Evolutionary conservation across 2,329 filamentous ascomycete species (phyloP).

Genomic region (Thelonectria rubi): DNA sequence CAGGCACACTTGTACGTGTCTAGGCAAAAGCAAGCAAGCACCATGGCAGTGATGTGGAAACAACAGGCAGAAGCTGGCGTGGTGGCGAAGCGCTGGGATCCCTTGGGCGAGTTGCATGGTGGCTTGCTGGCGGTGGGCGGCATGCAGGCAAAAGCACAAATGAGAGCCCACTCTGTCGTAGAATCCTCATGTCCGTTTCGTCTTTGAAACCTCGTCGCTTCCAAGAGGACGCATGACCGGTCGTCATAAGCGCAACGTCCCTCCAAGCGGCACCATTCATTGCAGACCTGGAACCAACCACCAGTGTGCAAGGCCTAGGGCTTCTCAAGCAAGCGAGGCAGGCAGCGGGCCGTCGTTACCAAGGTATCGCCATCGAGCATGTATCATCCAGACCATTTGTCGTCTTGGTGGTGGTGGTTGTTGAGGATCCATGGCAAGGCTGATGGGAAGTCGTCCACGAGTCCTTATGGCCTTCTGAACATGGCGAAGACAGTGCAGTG

Average conservation of each 20-base stretch:
- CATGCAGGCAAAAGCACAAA: slow-evolving; percentile 13
- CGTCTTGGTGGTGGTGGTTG: slow-evolving; percentile 11
- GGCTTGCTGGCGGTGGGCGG: slow-evolving; percentile 34
- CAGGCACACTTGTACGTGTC: slow-evolving; percentile 10
- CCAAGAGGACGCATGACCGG: slow-evolving; percentile 1
- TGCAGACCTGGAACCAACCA: slow-evolving; percentile 7
- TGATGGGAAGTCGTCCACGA: slow-evolving; percentile 38
- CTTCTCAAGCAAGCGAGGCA: slow-evolving; percentile 11
- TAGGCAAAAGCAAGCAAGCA: slow-evolving; percentile 5
- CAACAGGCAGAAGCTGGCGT: slow-evolving; percentile 14
- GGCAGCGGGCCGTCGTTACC: slow-evolving; percentile 5
- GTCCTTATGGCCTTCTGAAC: slow-evolving; percentile 37
- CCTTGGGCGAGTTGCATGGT: slow-evolving; percentile 31
- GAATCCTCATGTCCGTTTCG: not conserved
- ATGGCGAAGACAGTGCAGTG: slow-evolving; percentile 53
- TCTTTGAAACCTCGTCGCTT: slow-evolving; percentile 12
- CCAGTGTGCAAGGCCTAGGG: slow-evolving; percentile 13
- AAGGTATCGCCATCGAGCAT: slow-evolving; percentile 12
- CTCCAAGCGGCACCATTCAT: not conserved
- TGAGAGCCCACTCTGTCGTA: slow-evolving; percentile 1
- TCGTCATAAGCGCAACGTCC: not conserved
- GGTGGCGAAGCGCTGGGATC: slow-evolving; percentile 26
- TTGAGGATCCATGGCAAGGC: slow-evolving; percentile 22
- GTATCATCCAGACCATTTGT: not conserved
- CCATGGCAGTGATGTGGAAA: slow-evolving; percentile 14